These are phyloP conservation scores for Dioscorea cayenensis DNA, from an alignment of 116 monocot genomes.

Conservation along the genomic window DNA sequence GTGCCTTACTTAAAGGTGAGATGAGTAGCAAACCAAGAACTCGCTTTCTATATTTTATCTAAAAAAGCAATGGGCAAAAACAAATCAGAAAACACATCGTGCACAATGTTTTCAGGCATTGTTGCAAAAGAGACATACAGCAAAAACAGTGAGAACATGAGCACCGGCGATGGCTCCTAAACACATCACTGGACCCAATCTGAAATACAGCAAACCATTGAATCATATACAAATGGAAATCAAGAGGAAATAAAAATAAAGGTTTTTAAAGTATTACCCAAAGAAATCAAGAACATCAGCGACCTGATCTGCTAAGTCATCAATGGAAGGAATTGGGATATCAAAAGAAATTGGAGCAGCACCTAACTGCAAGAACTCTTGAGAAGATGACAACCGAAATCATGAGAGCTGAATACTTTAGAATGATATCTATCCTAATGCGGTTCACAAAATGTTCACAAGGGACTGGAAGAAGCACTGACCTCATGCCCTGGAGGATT, in stretches of 20 bases:
- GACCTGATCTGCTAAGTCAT: slow-evolving; percentile 83
- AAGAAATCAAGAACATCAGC: slow-evolving; percentile 80
- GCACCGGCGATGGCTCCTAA: slow-evolving; percentile 83
- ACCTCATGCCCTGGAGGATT: slow-evolving; percentile 95
- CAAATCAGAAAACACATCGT: not conserved
- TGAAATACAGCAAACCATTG: slow-evolving; percentile 13
- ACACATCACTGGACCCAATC: slow-evolving; percentile 86
- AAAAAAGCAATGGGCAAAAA: not conserved
- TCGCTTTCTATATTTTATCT: slow-evolving; percentile 75
- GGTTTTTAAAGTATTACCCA: slow-evolving; percentile 36
- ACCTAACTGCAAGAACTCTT: slow-evolving; percentile 84
- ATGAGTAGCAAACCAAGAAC: slow-evolving; percentile 87
- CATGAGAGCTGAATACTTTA: slow-evolving; percentile 13
- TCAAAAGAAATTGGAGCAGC: slow-evolving; percentile 76
- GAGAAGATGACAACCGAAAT: slow-evolving; percentile 22
- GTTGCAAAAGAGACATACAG: slow-evolving; percentile 36
- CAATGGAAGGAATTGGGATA: slow-evolving; percentile 60
- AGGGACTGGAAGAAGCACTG: slow-evolving; percentile 20
- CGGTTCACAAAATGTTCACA: not conserved
- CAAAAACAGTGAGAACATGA: slow-evolving; percentile 79
- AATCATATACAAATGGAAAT: not conserved
- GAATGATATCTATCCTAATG: not conserved
- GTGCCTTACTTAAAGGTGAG: slow-evolving; percentile 88
- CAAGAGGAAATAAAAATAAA: not conserved
- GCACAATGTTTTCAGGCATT: not conserved